A percentile compares a stretch with the other conserved stretches of the same genome.
Evolutionary conservation across 257 asterid genomes (phyloP).

Genomic region (Verbascum thapsus): DNA sequence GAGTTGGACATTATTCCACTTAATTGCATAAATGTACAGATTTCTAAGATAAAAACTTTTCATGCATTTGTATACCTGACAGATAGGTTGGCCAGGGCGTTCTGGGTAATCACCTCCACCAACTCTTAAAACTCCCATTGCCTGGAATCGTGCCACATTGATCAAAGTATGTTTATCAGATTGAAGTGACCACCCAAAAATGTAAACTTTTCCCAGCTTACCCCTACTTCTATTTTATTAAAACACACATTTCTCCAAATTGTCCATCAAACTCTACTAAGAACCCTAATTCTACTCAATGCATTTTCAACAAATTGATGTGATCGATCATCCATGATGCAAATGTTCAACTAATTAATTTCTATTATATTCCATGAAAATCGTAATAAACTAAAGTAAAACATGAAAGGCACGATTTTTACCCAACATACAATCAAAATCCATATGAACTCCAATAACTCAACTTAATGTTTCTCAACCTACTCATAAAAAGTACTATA

Average conservation of each 20-base stretch:
- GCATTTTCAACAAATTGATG: conserved; percentile 21
- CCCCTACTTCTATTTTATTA: conserved; percentile 15
- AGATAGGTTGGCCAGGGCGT: conserved; percentile 64
- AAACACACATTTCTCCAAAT: conserved; percentile 17
- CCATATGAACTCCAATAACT: conserved; percentile 20
- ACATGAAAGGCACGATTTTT: conserved; percentile 21
- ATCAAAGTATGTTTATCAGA: conserved; percentile 27
- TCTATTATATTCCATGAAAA: neutral
- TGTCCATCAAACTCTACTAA: conserved; percentile 7
- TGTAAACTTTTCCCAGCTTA: neutral
- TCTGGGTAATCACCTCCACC: conserved; percentile 59
- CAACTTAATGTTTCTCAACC: conserved; percentile 26
- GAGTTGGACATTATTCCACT: neutral
- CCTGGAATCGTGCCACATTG: conserved; percentile 37
- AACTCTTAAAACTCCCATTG: conserved; percentile 46
- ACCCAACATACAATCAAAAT: conserved; percentile 31
- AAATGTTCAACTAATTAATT: neutral
- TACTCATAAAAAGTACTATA: conserved; percentile 8
- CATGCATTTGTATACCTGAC: conserved; percentile 56
- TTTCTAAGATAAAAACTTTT: neutral
- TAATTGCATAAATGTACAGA: neutral
- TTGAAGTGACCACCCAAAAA: conserved; percentile 18
- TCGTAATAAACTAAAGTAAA: no score
- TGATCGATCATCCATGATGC: conserved; percentile 9
- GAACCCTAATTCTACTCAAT: no score